Evolutionary conservation across 2,329 filamentous ascomycete species (phyloP).

Genomic region (Cryphonectria radicalis): DNA sequence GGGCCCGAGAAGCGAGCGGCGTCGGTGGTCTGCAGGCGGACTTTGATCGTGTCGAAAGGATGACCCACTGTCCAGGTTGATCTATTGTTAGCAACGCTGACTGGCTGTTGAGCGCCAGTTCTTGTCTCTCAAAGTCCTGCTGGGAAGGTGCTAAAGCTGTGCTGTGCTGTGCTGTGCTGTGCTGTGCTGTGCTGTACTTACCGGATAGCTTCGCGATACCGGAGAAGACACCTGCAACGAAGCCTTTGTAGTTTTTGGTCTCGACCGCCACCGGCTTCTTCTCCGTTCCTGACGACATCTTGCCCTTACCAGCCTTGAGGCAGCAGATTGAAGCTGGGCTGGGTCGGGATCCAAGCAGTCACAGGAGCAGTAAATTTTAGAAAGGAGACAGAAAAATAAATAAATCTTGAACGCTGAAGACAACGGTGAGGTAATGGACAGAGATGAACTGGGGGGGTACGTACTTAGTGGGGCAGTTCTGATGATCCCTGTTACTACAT

Average conservation of each 20-base stretch:
- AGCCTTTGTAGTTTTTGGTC: conserved; percentile 82
- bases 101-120: not conserved
- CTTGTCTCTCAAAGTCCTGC: not conserved
- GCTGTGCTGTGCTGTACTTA: conserved; percentile 48
- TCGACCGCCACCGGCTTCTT: conserved; percentile 40
- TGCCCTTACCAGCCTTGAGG: conserved; percentile 12
- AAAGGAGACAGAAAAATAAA: not conserved
- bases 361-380: not conserved
- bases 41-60: conserved; percentile 95
- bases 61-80: conserved; percentile 56
- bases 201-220: conserved; percentile 88
- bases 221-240: conserved; percentile 94
- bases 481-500: conserved; percentile 3
- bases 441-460: not conserved
- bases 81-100: not conserved
- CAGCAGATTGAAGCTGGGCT: conserved; percentile 6
- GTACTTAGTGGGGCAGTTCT: conserved; percentile 12
- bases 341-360: not conserved
- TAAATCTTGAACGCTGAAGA: not conserved
- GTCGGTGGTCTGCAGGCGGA: conserved; percentile 87
- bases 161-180: conserved; percentile 37
- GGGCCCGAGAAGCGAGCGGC: conserved; percentile 81
- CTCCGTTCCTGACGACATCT: conserved; percentile 25
- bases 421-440: conserved; percentile 25
- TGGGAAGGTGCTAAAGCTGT: not conserved